Evolutionary conservation across 2,329 filamentous ascomycete genomes (phyloP), one percentile per base, ranked within the genome.

Genomic region (Dryadomyces quercus-mongolicae): DNA sequence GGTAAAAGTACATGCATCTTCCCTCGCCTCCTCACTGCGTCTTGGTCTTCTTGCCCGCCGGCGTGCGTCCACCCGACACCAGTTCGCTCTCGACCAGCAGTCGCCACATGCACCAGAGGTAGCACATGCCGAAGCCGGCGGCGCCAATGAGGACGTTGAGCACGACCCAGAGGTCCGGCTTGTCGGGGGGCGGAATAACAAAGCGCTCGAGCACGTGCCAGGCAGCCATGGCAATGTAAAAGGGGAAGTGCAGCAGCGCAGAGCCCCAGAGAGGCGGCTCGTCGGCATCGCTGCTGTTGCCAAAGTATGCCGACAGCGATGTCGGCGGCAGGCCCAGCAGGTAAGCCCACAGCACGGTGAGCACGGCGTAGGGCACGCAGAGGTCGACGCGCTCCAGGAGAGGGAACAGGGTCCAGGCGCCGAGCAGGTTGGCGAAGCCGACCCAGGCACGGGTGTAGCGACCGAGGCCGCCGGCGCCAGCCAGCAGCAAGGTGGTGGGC

Each of bases 161-260:
- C 2, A 98, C 91, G 3, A 94, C 84, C 92, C 92, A 98, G 1
- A 98, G 71, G 70, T 98, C 93, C 0, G 93, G 93, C 69, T 95
- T 96, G 55, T 78, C 75, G 0, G 71, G 62, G 5, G 92, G 91
- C 15, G 91, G 83, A 10, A 68, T 57, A 1, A 90, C 70, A 57
- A 82, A 82, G 1, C 78, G 77, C 61, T 95, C 88, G 0, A 82
- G 71, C 13, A 88, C 68, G 67, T 98, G 93, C 89, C 93, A 96
- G 15, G 68, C 75, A 15, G 81, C 73, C 84, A 96, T 95, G 36
- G 74, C 75, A 4, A 81, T 59, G 64, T 97, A 97, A 61, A 93
- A 91, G 13, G 73, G 70, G 13, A 82, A 67, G 63, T 98, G 93
- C 5, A 95, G 62, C 4, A 92, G 66, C 2, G 73, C 68, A 50